phyloP scores from a whole-genome alignment of 257 asterid species.

The Coffea eugenioides region DNA sequence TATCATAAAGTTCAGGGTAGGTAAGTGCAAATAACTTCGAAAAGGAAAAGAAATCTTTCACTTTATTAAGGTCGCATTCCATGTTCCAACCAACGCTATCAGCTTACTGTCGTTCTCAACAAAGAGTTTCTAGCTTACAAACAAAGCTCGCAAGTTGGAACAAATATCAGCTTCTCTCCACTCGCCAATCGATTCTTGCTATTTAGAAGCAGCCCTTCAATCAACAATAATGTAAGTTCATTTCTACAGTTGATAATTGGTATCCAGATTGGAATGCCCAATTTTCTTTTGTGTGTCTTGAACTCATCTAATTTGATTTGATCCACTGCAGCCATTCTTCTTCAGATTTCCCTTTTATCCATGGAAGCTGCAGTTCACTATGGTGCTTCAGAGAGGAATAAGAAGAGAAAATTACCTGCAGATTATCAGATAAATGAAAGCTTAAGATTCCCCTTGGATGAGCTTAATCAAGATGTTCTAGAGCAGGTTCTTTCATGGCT shows the following conservation, averaged over 20 bases:
- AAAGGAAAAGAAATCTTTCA: background rate
- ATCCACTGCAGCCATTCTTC: background rate
- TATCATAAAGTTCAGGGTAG: background rate
- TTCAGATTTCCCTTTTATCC: background rate
- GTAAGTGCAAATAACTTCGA: background rate
- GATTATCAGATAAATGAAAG: constrained; percentile 20
- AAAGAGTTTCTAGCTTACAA: constrained; percentile 13
- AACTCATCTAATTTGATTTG: too few species aligned
- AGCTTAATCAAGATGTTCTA: constrained; percentile 81
- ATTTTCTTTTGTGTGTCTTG: background rate
- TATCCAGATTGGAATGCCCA: background rate
- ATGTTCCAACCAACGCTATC: constrained; percentile 12
- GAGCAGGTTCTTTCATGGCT: constrained; percentile 80
- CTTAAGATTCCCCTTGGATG: constrained; percentile 40
- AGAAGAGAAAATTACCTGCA: constrained; percentile 32
- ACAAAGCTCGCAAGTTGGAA: constrained; percentile 12
- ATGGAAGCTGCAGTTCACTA: constrained; percentile 29
- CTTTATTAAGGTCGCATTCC: constrained; percentile 21
- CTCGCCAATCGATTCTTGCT: background rate
- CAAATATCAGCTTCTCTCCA: background rate
- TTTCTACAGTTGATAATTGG: background rate
- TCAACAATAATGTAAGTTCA: background rate
- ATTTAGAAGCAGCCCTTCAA: background rate
- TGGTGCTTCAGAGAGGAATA: constrained; percentile 12
- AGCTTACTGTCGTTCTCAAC: background rate